Base-by-base conservation (phyloP, 2,329 filamentous ascomycete genomes). In the Fusarium tjaetaba region DNA sequence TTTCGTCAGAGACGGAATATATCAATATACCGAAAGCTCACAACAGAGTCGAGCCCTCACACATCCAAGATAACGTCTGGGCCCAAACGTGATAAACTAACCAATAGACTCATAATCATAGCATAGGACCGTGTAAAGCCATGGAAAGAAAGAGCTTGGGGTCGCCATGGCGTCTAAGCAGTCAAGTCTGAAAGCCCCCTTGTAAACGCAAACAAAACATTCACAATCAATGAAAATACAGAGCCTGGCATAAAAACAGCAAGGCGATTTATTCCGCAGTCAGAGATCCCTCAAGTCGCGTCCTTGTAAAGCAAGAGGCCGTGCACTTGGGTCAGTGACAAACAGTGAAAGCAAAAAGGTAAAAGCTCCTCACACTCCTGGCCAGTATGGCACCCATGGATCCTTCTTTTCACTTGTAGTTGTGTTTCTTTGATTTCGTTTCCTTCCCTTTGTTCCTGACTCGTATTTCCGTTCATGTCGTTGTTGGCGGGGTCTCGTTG, bases 311-410 rank as follows among this genome's bases (percentile, higher is more conserved):
- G 53, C 36, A 76, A 75, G 71, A 68, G 63, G 68, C 58, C 45
- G 38, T 64, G 56, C 51, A 72, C 60, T 53, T 63, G 55, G 68
- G 52, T 53, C 52, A 62, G 66, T 58, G 65, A 63, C 59, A 72
- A 76, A 68, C 46, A 76, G 61, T 68, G 60, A 76, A 76, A 66
- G 72, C 71, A 77, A 74, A 77, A 77, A 76, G 64, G 67, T 53
- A 76, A 69, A 77, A 69, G 74, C 76, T 77, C 76, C 74, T 76
- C 72, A 72, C 73, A 75, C 75, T 76, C 75, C 75, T 70, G 67
- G 70, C 70, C 73, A 77, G 57, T 56, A 56, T 61, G 68, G 71
- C 73, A 42, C 62, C 63, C 57, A 46, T 55, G 53, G 61, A 49
- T 68, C 56, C 72, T 59, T 65, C 62, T 70, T 77, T 74, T 78